A percentile compares a stretch with the other conserved stretches of the same genome.
Conservation (phyloP, 768 basidiomycete species). For the Termitomyces sp. region DNA sequence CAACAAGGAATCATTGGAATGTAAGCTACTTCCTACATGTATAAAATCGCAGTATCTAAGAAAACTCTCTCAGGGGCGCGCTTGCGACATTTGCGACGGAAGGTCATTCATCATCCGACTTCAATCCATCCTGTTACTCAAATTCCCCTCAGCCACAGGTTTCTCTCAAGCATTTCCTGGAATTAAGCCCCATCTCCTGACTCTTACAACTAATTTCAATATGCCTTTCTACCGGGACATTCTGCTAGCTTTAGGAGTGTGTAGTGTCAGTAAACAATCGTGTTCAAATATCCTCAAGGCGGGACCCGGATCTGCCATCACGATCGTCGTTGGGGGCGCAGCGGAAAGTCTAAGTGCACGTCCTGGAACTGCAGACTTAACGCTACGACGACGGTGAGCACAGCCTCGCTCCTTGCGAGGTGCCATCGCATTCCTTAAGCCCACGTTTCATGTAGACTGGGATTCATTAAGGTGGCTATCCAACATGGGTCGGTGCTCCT, state of each 20-base stretch:
- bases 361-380: slow-evolving; percentile 94
- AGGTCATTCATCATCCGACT: slow-evolving; percentile 36
- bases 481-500: slow-evolving; percentile 68
- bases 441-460: slow-evolving; percentile 46
- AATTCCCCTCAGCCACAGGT: slow-evolving; percentile 57
- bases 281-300: slow-evolving; percentile 81
- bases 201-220: slow-evolving; percentile 83
- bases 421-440: neutral
- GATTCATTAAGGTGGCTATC: slow-evolving; percentile 94
- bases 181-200: slow-evolving; percentile 89
- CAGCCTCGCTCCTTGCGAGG: neutral
- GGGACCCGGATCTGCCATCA: slow-evolving; percentile 68
- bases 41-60: neutral
- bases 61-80: slow-evolving; percentile 62
- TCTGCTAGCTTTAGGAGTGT: slow-evolving; percentile 79
- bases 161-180: slow-evolving; percentile 90
- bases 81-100: slow-evolving; percentile 96
- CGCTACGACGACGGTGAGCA: slow-evolving; percentile 62
- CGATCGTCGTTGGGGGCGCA: slow-evolving; percentile 95
- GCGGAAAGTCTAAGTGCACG: slow-evolving; percentile 91
- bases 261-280: slow-evolving; percentile 85
- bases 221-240: slow-evolving; percentile 94
- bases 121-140: slow-evolving; percentile 3
- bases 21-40: slow-evolving; percentile 32
- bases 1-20: slow-evolving; percentile 90